Conservation (phyloP, 108 stramenopile species). For the Skeletonema menzelii region DNA sequence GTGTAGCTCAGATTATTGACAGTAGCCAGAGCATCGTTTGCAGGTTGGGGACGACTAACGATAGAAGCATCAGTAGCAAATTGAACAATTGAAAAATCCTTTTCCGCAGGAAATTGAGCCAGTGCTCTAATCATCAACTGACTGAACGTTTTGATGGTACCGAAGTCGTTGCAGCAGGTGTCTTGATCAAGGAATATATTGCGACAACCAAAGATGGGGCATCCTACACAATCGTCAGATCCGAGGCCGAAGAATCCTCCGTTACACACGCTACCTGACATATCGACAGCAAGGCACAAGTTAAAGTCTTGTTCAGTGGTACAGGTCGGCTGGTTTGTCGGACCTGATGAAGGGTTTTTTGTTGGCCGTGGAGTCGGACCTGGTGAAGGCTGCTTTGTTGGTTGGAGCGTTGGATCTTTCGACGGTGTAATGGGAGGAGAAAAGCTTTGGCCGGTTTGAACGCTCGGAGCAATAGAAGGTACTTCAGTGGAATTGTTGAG, state of each 20-base stretch:
- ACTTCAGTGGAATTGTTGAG: background rate
- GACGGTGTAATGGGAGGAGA: background rate
- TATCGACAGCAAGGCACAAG: slow-evolving; percentile 39
- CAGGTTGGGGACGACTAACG: slow-evolving; percentile 5
- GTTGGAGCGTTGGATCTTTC: background rate
- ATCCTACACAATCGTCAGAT: slow-evolving; percentile 22
- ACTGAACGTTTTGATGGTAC: slow-evolving; percentile 19
- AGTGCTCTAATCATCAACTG: slow-evolving; percentile 24
- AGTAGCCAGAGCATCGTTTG: slow-evolving; percentile 7
- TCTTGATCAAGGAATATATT: background rate
- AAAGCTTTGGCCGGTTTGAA: background rate
- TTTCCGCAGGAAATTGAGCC: slow-evolving; percentile 4
- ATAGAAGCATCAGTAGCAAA: slow-evolving; percentile 29
- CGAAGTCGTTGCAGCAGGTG: slow-evolving; percentile 38
- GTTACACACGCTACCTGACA: slow-evolving; percentile 38
- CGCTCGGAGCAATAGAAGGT: background rate
- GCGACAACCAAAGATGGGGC: slow-evolving; percentile 1
- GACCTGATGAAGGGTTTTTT: background rate
- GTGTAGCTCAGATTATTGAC: background rate
- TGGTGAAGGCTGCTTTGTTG: background rate
- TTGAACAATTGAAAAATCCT: slow-evolving; percentile 29
- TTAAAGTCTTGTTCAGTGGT: slow-evolving; percentile 28
- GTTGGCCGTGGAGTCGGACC: slow-evolving; percentile 1
- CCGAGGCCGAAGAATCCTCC: background rate
- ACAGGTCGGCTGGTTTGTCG: background rate